phyloP scores from a whole-genome alignment of 2,329 filamentous ascomycete species.

The Berkeleyomyces basicola region DNA sequence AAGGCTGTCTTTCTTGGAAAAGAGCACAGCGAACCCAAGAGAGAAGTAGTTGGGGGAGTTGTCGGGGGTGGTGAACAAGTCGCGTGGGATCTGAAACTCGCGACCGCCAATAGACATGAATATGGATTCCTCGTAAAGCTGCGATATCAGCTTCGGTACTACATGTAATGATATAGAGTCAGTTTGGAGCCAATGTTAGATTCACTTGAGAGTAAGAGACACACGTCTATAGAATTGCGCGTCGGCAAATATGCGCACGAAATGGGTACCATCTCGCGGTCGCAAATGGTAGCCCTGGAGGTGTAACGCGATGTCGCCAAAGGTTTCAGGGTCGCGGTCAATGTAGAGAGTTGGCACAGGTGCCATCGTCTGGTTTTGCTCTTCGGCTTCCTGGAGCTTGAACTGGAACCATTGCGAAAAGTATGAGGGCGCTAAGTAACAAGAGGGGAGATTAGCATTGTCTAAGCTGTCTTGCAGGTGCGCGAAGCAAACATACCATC shows the following conservation, averaged over 20 bases:
- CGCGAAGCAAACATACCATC: slow-evolving; percentile 33
- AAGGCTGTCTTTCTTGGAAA: slow-evolving; percentile 59
- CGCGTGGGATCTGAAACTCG: slow-evolving; percentile 79
- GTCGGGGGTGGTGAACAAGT: slow-evolving; percentile 69
- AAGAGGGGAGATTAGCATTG: background rate
- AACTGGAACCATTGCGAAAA: slow-evolving; percentile 88
- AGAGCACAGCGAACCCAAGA: slow-evolving; percentile 76
- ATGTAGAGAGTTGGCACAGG: slow-evolving; percentile 73
- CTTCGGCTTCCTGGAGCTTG: slow-evolving; percentile 51
- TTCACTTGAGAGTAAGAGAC: background rate
- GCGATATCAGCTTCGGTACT: slow-evolving; percentile 80
- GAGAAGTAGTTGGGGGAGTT: slow-evolving; percentile 96
- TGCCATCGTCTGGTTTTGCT: slow-evolving; percentile 29
- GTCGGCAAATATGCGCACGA: slow-evolving; percentile 83
- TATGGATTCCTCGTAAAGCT: slow-evolving; percentile 80
- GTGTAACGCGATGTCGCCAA: slow-evolving; percentile 77
- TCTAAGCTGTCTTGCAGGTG: slow-evolving; percentile 14
- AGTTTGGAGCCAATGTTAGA: background rate
- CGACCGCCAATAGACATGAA: slow-evolving; percentile 79
- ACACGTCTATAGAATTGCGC: slow-evolving; percentile 82
- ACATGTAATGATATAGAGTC: background rate
- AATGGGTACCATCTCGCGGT: slow-evolving; percentile 69
- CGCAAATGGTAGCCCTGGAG: slow-evolving; percentile 81
- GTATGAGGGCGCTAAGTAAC: slow-evolving; percentile 63
- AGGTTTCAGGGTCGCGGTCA: slow-evolving; percentile 79